Evolutionary conservation across 1,284 basidiomycete species (phyloP), one percentile per base, ranked within the genome.

Genomic region (Malassezia japonica): DNA sequence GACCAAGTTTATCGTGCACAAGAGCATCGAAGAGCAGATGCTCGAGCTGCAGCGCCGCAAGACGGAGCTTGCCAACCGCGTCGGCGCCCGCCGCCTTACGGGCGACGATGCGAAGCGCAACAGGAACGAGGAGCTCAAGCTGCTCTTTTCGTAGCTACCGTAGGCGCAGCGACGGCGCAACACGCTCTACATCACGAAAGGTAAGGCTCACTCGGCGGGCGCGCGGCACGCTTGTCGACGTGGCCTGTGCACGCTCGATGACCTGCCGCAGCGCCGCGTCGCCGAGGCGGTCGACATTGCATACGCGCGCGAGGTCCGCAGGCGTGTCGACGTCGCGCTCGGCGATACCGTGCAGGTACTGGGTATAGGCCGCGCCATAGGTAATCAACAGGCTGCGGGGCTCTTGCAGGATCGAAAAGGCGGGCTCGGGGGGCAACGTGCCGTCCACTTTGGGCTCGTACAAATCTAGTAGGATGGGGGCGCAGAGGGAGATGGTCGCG

Each of bases 401-500:
- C 47, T 71, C 70, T 43, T 70, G 68, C 40, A 69, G 38, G 16
- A 72, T 58, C 2, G 62, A 65, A 32, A 70, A 69, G 3, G 55
- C 47, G 0, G 70, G 68, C n/a, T 58, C 47, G 1, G 61, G 54
- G 31, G 67, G 63, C 9, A 60, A 48, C 15, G 64, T 55, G 8
- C 1, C 21, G 18, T 7, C 16, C 13, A 6, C 32, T 3, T 40
- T 18, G 1, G 45, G 47, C 9, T 56, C 48, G 71, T 87, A 87
- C 68, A 92, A 83, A 73, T 92, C 82, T 63, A 95, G 84, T 38
- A 89, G 76, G 1, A 85, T 78, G 73, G 89, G 84, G 0, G 86
- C 85, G 25, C 84, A 85, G 46, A 95, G 76, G 10, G 88, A 90
- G 49, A 95, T 77, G 9, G 90, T 95, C 1, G 87, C 85, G 0